Evolutionary conservation across 306 rosid species (phyloP), one percentile per base, ranked within the genome.

Genomic region (Elaeagnus macrophylla): DNA sequence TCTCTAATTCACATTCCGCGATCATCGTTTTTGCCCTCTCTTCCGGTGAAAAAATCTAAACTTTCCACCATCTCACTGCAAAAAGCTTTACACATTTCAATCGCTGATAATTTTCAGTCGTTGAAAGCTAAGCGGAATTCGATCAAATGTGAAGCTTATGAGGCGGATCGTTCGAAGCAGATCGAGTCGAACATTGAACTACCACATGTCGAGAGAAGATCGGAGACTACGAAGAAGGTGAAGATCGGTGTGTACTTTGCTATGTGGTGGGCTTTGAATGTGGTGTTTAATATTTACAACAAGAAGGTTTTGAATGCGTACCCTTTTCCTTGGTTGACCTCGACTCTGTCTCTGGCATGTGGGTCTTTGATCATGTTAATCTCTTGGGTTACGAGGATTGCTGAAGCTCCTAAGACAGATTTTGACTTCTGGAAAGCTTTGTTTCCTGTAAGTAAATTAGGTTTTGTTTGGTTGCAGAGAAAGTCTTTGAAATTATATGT

Each of bases 251-350:
- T 83, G 12, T 91, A 91, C 39, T 91, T 91, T 54, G 97, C 97
- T 39, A 79, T 86, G 17, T 91, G 96, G 97, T 91, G 97, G 96
- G 85, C 86, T 62, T 62, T 91, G 80, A 91, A 91, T 56, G 97
- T 91, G 55, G 97, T 91, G 12, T 91, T 91, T 72, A 91, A 91
- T 70, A 91, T 91, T 50, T 86, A 91, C 63, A 91, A 91, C 73
- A 91, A 91, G 95, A 91, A 91, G 79, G 97, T 91, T 38, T 62
- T 91, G 85, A 91, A 91, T 67, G 97, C 97, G 2, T 91, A 76
- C 67, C 97, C 97, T 1, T 91, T 72, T 69, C 97, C 97, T 25
- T 91, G 97, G 97, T 77, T 91, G 47, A 91, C 97, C 50, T 91
- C 97, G 48, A 91, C 97, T 48, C 77, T 91, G 16, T 91, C 96